phyloP scores from a whole-genome alignment of 2,329 filamentous ascomycete genomes.

The Pseudogymnoascus pannorum region DNA sequence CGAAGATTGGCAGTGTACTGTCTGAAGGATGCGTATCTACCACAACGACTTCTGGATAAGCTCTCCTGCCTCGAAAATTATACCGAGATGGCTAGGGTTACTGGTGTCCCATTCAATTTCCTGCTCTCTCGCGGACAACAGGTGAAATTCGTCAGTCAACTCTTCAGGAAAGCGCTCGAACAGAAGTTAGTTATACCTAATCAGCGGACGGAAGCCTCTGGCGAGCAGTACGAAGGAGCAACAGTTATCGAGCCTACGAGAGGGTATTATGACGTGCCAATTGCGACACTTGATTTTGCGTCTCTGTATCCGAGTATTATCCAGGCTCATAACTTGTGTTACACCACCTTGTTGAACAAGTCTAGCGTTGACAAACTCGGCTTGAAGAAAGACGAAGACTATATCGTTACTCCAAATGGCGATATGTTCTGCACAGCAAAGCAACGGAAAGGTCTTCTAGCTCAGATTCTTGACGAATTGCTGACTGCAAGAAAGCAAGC shows the following conservation, averaged over 20 bases:
- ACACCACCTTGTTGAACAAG: slow-evolving; percentile 85
- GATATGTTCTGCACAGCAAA: slow-evolving; percentile 87
- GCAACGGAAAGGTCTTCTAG: slow-evolving; percentile 81
- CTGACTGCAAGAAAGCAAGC: slow-evolving; percentile 88
- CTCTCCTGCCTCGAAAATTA: slow-evolving; percentile 98
- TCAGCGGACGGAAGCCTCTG: slow-evolving; percentile 57
- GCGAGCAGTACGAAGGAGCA: slow-evolving; percentile 94
- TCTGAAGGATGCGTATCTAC: slow-evolving; percentile 93
- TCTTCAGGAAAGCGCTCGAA: slow-evolving; percentile 90
- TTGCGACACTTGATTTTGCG: slow-evolving; percentile 96
- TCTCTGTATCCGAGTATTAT: slow-evolving; percentile 98
- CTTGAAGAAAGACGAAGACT: slow-evolving; percentile 84
- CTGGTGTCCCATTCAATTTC: slow-evolving; percentile 94
- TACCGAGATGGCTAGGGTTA: slow-evolving; percentile 99
- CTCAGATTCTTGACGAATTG: slow-evolving; percentile 93
- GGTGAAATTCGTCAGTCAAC: slow-evolving; percentile 93
- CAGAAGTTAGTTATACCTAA: slow-evolving; percentile 94
- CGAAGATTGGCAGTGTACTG: slow-evolving; percentile 91
- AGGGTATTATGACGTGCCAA: slow-evolving; percentile 89
- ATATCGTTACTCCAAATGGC: slow-evolving; percentile 90
- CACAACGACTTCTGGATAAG: slow-evolving; percentile 92
- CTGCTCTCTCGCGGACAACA: slow-evolving; percentile 89
- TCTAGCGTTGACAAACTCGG: slow-evolving; percentile 66
- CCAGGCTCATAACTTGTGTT: slow-evolving; percentile 96
- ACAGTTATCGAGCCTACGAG: slow-evolving; percentile 94